A percentile compares a stretch with the other conserved stretches of the same genome.
Evolutionary conservation across 2,329 filamentous ascomycete species (phyloP).

Genomic region (Diaporthe ampelina): DNA sequence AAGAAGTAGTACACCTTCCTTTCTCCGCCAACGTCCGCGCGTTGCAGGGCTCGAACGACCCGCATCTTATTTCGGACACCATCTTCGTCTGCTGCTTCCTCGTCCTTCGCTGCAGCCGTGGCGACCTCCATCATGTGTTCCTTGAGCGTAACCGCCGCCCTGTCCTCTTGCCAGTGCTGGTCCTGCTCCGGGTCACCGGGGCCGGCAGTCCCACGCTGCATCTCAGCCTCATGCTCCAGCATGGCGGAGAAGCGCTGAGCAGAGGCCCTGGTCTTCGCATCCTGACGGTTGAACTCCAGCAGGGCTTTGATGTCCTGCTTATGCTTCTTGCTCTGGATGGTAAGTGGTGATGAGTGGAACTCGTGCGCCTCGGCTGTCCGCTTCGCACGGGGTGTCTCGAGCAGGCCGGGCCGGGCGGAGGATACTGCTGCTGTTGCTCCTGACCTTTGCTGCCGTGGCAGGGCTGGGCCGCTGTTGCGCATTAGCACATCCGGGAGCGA

Average conservation of each 20-base stretch:
- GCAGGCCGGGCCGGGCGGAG: conserved; percentile 44
- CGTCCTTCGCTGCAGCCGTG: conserved; percentile 41
- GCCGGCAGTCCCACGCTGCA: conserved; percentile 36
- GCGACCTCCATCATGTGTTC: conserved; percentile 50
- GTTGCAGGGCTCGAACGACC: conserved; percentile 62
- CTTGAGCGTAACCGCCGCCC: conserved; percentile 41
- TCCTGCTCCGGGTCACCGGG: conserved; percentile 37
- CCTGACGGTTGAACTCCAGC: conserved; percentile 69
- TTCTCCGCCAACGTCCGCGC: conserved; percentile 58
- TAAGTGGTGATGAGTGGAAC: conserved; percentile 59
- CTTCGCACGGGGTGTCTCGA: conserved; percentile 63
- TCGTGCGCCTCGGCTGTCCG: conserved; percentile 57
- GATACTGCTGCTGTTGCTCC: conserved; percentile 61
- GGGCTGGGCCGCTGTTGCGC: conserved; percentile 42
- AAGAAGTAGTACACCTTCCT: conserved; percentile 66
- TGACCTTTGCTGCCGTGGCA: conserved; percentile 45
- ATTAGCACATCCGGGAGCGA: conserved; percentile 68
- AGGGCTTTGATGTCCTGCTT: conserved; percentile 75
- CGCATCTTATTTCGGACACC: conserved; percentile 56
- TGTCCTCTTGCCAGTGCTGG: conserved; percentile 7
- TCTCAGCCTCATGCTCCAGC: conserved; percentile 47
- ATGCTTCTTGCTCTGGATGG: conserved; percentile 65
- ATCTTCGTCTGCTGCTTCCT: conserved; percentile 58
- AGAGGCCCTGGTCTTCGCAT: conserved; percentile 72
- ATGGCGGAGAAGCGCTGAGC: conserved; percentile 58